These are phyloP conservation scores for Escallonia rubra DNA, from an alignment of 129 eudicot species.

Conservation along the genomic window DNA sequence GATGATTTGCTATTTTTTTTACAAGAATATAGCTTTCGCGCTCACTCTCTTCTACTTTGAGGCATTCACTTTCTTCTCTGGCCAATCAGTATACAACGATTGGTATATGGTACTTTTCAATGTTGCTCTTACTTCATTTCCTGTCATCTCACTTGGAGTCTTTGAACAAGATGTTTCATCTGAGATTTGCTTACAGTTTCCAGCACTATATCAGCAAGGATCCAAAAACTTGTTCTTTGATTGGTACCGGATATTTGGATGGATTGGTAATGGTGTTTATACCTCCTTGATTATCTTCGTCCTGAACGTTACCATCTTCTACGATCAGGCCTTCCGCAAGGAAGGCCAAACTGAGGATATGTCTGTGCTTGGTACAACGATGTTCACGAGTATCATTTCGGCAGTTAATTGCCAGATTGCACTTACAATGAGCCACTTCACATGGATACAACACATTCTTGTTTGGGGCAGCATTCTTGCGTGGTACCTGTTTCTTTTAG, in stretches of 20 bases:
- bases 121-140: constrained; percentile 59
- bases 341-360: constrained; percentile 54
- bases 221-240: constrained; percentile 52
- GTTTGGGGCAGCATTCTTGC: constrained; percentile 61
- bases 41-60: constrained; percentile 71
- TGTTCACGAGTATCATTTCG: constrained; percentile 68
- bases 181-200: constrained; percentile 65
- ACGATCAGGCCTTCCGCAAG: constrained; percentile 30
- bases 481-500: constrained; percentile 49
- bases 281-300: constrained; percentile 45
- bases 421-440: constrained; percentile 49
- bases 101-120: constrained; percentile 77
- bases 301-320: constrained; percentile 28
- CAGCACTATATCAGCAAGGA: constrained; percentile 71
- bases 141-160: constrained; percentile 68
- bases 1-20: constrained; percentile 65
- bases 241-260: constrained; percentile 69
- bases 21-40: constrained; percentile 69
- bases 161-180: constrained; percentile 67
- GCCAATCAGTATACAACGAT: constrained; percentile 57
- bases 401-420: constrained; percentile 61
- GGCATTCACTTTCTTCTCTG: constrained; percentile 52
- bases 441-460: constrained; percentile 46
- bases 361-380: constrained; percentile 46
- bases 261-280: constrained; percentile 53